phyloP scores from a whole-genome alignment of 1,139 yeast genomes.

The Nakaseomyces bracarensis region DNA sequence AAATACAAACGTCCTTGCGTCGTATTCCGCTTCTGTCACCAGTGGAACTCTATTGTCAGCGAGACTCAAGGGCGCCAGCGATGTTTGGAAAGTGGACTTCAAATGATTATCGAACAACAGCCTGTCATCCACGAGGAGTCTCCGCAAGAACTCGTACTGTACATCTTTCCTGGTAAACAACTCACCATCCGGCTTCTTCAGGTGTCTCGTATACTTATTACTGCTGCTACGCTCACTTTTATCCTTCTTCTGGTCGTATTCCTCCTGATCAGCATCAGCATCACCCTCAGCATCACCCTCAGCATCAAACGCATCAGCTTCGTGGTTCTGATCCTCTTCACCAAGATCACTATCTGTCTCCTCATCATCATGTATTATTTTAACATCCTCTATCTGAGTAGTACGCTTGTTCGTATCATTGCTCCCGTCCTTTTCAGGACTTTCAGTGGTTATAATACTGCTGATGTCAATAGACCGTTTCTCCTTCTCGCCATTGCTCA shows the following conservation, averaged over 20 bases:
- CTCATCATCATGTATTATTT: slow-evolving; percentile 9
- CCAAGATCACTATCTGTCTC: slow-evolving; percentile 24
- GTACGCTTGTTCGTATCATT: neutral
- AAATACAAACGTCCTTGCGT: slow-evolving; percentile 34
- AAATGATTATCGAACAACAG: slow-evolving; percentile 56
- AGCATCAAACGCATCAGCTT: slow-evolving; percentile 1
- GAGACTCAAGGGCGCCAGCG: slow-evolving; percentile 16
- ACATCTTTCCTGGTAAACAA: slow-evolving; percentile 86
- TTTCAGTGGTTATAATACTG: neutral
- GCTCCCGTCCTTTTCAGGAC: slow-evolving; percentile 3
- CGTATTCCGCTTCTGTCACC: slow-evolving; percentile 29
- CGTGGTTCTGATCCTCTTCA: slow-evolving; percentile 16
- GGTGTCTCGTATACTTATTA: slow-evolving; percentile 41
- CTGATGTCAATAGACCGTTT: neutral
- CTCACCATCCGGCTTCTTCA: slow-evolving; percentile 87
- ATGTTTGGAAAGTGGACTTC: slow-evolving; percentile 8
- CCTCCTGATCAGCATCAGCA: slow-evolving; percentile 3
- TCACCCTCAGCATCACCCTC: neutral
- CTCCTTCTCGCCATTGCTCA: slow-evolving; percentile 1
- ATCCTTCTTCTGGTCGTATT: neutral
- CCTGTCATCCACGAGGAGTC: slow-evolving; percentile 54
- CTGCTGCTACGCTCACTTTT: slow-evolving; percentile 11
- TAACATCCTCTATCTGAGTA: neutral
- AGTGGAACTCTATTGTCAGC: slow-evolving; percentile 22
- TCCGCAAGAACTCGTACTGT: slow-evolving; percentile 68